A percentile compares a stretch with the other conserved stretches of the same genome.
phyloP scores from a whole-genome alignment of 495 filamentous ascomycete species.

The Penicillium desertorum region DNA sequence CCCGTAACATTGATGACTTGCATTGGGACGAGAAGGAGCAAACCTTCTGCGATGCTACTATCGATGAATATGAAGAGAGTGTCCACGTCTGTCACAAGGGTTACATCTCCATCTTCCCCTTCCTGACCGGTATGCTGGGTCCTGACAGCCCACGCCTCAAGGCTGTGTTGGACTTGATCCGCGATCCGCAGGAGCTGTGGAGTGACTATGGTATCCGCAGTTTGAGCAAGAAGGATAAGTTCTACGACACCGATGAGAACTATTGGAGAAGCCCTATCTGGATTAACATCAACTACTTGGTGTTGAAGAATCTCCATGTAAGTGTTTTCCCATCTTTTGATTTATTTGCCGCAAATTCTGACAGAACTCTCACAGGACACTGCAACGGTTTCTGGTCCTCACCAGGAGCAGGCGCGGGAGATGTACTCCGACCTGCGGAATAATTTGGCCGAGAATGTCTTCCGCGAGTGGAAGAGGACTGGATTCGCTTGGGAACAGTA shows the following conservation, averaged over 20 bases:
- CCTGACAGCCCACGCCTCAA: conserved; percentile 71
- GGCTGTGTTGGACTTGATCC: conserved; percentile 71
- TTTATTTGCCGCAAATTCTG: conserved; percentile 10
- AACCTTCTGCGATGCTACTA: conserved; percentile 91
- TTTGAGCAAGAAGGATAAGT: conserved; percentile 76
- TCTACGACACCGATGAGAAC: conserved; percentile 89
- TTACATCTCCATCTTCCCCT: conserved; percentile 92
- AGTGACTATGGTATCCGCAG: conserved; percentile 82
- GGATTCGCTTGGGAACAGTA: conserved; percentile 99
- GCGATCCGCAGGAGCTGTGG: conserved; percentile 82
- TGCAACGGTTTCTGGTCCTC: conserved; percentile 57
- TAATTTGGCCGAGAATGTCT: conserved; percentile 89
- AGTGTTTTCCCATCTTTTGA: conserved; percentile 31
- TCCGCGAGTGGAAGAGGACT: conserved; percentile 80
- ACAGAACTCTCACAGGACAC: conserved; percentile 32
- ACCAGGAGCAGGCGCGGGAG: conserved; percentile 65
- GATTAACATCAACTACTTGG: conserved; percentile 97
- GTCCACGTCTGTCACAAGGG: conserved; percentile 92
- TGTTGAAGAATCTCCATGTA: conserved; percentile 79
- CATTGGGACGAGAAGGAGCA: conserved; percentile 82
- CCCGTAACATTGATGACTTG: conserved; percentile 85
- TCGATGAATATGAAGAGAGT: conserved; percentile 93
- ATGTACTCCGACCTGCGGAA: conserved; percentile 75
- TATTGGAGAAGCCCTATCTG: conserved; percentile 97
- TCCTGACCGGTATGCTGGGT: conserved; percentile 75